phyloP scores from a whole-genome alignment of 345 rosid species.

The Passiflora organensis region DNA sequence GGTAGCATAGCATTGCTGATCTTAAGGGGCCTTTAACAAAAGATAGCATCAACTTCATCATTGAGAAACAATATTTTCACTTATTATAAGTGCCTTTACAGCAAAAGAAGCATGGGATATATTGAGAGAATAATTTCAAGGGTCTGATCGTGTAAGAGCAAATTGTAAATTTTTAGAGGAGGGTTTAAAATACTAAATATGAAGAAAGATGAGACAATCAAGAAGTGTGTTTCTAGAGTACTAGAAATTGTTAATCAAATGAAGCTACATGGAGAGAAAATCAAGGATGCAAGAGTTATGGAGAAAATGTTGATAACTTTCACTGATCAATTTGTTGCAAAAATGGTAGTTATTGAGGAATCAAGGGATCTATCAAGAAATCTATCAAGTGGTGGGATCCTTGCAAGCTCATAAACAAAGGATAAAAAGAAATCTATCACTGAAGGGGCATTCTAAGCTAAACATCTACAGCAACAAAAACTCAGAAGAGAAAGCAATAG shows the following conservation, averaged over 20 bases:
- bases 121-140: neutral
- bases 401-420: neutral
- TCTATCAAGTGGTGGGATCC: neutral
- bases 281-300: neutral
- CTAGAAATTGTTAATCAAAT: neutral
- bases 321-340: neutral
- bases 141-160: neutral
- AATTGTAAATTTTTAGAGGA: neutral
- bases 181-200: neutral
- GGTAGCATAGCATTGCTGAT: too few relatives aligned
- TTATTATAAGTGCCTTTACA: neutral
- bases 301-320: neutral
- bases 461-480: neutral
- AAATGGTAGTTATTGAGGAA: neutral
- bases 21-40: too few relatives aligned
- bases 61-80: neutral
- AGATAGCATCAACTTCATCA: too few relatives aligned
- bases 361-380: neutral
- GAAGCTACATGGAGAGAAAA: neutral
- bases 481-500: neutral
- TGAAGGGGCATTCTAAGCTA: neutral
- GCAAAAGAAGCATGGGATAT: neutral
- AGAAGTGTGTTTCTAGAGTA: neutral
- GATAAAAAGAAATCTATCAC: neutral
- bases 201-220: neutral